Percentiles rank a stretch among this genome's conserved stretches.
These are phyloP conservation scores for Alternaria sp. DNA, from an alignment of 2,329 filamentous ascomycete species.

Conservation along the genomic window DNA sequence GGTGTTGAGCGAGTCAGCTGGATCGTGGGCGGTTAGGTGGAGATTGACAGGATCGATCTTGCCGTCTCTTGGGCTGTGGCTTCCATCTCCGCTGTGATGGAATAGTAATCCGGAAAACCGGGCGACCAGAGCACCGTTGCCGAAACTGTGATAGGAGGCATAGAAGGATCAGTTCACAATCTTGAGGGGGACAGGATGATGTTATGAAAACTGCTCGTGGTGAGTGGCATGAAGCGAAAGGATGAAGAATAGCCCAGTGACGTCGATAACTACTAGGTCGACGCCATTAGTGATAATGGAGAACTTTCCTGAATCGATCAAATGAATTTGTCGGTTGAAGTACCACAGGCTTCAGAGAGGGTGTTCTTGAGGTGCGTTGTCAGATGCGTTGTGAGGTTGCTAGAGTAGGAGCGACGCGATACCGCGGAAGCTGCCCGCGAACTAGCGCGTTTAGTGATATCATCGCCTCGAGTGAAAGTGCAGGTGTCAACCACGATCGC, in stretches of 20 bases:
- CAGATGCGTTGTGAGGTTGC: neutral
- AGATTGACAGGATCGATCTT: neutral
- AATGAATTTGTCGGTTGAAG: neutral
- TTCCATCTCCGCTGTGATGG: neutral
- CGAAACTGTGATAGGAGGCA: neutral
- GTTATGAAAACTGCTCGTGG: neutral
- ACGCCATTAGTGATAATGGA: neutral
- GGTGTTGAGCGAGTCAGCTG: neutral
- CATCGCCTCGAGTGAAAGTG: slow-evolving; percentile 18
- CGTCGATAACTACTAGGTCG: neutral
- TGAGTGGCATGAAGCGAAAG: neutral
- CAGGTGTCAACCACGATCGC: neutral
- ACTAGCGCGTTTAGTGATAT: slow-evolving; percentile 32
- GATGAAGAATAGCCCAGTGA: neutral
- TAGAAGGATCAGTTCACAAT: neutral
- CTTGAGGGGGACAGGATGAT: neutral
- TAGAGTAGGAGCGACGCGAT: neutral
- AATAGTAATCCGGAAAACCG: neutral
- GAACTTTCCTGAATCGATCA: neutral
- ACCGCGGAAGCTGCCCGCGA: slow-evolving; percentile 20
- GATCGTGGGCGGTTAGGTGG: neutral
- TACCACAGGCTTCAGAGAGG: neutral
- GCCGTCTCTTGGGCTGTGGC: neutral
- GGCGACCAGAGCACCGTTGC: neutral
- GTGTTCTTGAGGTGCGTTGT: neutral